Evolutionary conservation across 345 rosid species (phyloP), one percentile per base, ranked within the genome.

Genomic region (Citrus unshiu): DNA sequence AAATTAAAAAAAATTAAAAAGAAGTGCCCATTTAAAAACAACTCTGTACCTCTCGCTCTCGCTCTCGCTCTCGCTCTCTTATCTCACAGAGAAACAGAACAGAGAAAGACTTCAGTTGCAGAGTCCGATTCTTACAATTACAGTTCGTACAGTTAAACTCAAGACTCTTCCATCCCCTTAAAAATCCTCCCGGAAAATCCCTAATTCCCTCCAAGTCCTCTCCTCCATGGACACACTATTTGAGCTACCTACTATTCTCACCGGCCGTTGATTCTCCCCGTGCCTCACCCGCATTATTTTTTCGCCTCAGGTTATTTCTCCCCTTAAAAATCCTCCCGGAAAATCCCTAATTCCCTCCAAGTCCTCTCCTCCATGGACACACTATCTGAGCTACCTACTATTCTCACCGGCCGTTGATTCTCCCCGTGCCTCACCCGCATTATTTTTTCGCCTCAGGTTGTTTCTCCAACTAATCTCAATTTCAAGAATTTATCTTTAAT

Each of bases 321-420:
- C n/a, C n/a, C n/a, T n/a, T n/a, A n/a, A n/a, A n/a, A n/a, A n/a
- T n/a, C n/a, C n/a, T n/a, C n/a, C 6, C 21, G 34, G n/a, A 16
- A 74, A 37, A 74, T 61, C 83, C 78, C 85, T 68, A 83, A 80
- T 79, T 79, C 69, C 62, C 25, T 70, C 73, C 65, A 65, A 29
- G 7, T 51, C 72, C 72, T 46, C 62, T 29, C 71, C 19, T 51
- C 68, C 77, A 79, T 79, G 77, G 34, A 29, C 16, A 24, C 19
- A 16, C 57, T 49, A 59, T 27, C 21, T 35, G 37, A n/a, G 72
- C 76, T 6, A 14, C 14, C 16, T 76, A 12, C 10, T 79, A 7
- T 30, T 14, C 70, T 72, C 66, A 5, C 37, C 43, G 27, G 27
- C 68, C 64, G 63, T 21, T 80, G 76, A 83, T 81, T 75, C 40